These are phyloP conservation scores for Staphylotrichum longicolle DNA, from an alignment of 495 filamentous ascomycete genomes.

Conservation along the genomic window DNA sequence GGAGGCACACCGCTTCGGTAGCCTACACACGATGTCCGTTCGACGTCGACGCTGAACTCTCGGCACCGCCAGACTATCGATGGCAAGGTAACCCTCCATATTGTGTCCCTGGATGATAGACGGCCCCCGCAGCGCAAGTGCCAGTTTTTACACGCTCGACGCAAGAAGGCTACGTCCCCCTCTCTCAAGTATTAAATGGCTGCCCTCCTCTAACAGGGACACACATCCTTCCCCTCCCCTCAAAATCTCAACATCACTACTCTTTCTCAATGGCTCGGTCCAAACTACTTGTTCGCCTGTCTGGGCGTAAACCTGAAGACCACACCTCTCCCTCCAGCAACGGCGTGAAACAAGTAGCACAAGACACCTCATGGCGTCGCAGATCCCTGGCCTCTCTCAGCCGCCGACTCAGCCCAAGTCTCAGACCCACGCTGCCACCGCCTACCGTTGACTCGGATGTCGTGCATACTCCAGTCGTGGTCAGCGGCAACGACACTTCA, in stretches of 20 bases:
- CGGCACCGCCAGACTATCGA: background rate
- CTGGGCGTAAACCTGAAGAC: conserved; percentile 10
- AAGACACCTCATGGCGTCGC: conserved; percentile 13
- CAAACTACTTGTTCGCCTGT: conserved; percentile 19
- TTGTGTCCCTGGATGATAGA: background rate
- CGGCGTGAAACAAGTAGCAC: conserved; percentile 1
- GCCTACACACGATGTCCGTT: background rate
- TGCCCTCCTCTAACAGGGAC: background rate
- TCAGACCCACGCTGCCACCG: background rate
- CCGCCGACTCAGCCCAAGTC: conserved; percentile 11
- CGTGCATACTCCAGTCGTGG: background rate
- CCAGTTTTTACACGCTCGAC: background rate
- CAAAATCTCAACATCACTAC: background rate
- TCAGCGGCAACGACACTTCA: background rate
- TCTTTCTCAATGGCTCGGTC: conserved; percentile 19
- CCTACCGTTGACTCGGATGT: background rate
- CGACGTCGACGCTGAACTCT: background rate
- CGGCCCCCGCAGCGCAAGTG: background rate
- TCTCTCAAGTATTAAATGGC: conserved; percentile 1
- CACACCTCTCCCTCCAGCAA: background rate
- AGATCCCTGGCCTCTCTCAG: conserved; percentile 21
- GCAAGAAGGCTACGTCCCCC: background rate
- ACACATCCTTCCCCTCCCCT: too few species aligned
- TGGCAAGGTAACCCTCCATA: background rate
- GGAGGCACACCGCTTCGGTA: conserved; percentile 3